Base-by-base conservation (phyloP, 148 eudicot species). In the Amaranthus palmeri region DNA sequence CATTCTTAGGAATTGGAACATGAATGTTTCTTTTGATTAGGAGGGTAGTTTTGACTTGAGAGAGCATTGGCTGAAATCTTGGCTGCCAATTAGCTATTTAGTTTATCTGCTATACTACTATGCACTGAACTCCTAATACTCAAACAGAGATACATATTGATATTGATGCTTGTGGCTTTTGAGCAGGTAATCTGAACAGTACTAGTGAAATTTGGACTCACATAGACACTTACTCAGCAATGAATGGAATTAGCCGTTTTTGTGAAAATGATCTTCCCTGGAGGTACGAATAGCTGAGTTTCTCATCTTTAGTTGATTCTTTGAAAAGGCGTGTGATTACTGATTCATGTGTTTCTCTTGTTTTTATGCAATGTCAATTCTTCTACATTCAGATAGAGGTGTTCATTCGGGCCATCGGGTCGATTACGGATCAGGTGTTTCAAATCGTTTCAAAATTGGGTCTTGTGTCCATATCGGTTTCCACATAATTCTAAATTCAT, bases 191-290 rank as follows among this genome's bases (percentile, higher is more conserved):
- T 69, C 56, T 71, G 54, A 73, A 76, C 47, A 81, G 82, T 47
- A 83, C 81, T 66, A 84, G 64, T 68, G 98, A 89, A 75, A 52
- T 77, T 54, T 82, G 75, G 77, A 90, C 88, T 75, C 98, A 93
- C 69, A 78, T 93, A 61, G 98, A 93, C 81, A 80, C 96, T 53
- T 93, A 85, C 72, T 89, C 98, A 68, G 98, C 98, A 54, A 93
- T 93, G 84, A 93, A 88, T 74, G 98, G 98, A 46, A 84, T 93
- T 45, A 86, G 97, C 44, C 90, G 93, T 43, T 93, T 93, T 67
- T 93, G 96, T 72, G 96, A 93, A 81, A 78, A 79, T 63, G 75
- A 75, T 68, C 73, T 47, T 42, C 91, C 92, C 25, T 93, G 98
- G 98, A 88, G 98, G 98, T 93, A 85, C 54, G 14, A 50, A 65